Percentiles rank a stretch among this genome's conserved stretches.
Evolutionary conservation across 2,329 filamentous ascomycete genomes (phyloP).

Genomic region (Lasiodiplodia gonubiensis): DNA sequence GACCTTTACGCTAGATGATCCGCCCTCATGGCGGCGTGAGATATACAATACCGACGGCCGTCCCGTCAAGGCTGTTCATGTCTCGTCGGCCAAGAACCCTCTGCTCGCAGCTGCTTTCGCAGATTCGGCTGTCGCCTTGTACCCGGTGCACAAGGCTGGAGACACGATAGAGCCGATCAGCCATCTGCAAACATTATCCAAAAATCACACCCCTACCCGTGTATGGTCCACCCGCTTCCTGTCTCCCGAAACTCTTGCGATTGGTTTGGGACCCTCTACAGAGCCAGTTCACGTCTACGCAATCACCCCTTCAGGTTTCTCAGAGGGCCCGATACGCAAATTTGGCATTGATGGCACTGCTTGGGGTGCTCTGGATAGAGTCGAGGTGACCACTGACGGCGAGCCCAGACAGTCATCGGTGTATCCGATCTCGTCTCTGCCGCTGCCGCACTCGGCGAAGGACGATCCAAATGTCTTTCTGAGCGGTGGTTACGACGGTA

Average conservation of each 20-base stretch:
- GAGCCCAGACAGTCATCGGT: slow-evolving; percentile 47
- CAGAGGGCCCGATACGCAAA: slow-evolving; percentile 46
- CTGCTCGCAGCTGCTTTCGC: slow-evolving; percentile 59
- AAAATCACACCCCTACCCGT: slow-evolving; percentile 33
- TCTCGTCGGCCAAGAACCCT: slow-evolving; percentile 47
- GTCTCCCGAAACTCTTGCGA: slow-evolving; percentile 55
- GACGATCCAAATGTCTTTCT: slow-evolving; percentile 54
- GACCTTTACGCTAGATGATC: slow-evolving; percentile 19
- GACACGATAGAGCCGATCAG: slow-evolving; percentile 16
- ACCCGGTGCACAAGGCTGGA: slow-evolving; percentile 43
- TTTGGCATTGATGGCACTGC: slow-evolving; percentile 42
- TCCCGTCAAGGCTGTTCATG: slow-evolving; percentile 55
- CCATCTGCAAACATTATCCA: not conserved
- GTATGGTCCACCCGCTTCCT: slow-evolving; percentile 62
- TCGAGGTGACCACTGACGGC: slow-evolving; percentile 36
- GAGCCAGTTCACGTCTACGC: slow-evolving; percentile 57
- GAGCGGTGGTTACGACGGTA: slow-evolving; percentile 65
- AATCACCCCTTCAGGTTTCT: slow-evolving; percentile 54
- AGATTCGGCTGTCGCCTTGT: slow-evolving; percentile 55
- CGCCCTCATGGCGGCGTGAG: slow-evolving; percentile 29
- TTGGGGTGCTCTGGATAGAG: slow-evolving; percentile 32
- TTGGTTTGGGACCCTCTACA: slow-evolving; percentile 54
- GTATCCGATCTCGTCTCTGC: slow-evolving; percentile 53
- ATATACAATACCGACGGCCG: slow-evolving; percentile 51
- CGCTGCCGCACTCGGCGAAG: slow-evolving; percentile 39